Base-by-base conservation (phyloP, 2,329 filamentous ascomycete species). In the Orbilia blumenaviensis region DNA sequence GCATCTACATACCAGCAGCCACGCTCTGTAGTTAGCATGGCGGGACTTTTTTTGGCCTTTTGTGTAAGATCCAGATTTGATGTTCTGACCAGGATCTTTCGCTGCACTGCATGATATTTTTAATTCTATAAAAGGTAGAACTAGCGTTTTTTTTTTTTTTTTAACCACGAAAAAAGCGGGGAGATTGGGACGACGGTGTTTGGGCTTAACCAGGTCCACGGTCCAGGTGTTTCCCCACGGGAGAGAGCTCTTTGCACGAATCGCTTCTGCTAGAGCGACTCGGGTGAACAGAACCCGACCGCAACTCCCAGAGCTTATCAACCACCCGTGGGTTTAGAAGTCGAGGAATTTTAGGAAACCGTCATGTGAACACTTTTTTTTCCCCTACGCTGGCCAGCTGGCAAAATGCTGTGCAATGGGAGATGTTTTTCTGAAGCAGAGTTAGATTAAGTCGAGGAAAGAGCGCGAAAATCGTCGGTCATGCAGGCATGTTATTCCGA, bases 101-200 rank as follows among this genome's bases (percentile, higher is more conserved):
- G 63, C 67, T 75, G 52, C 56, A 58, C 16, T 58, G 63, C 71
- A 75, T 67, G 34, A 42, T 66, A 56, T 56, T 56, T 54, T 56
- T 56, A 56, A 56, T 56, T 38, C 52, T 14, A 66, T 41, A 16
- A n/a, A 6, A 5, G 10, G 10, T 10, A 34, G 29, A 10, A 5
- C 29, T 34, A 10, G 29, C 29, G 12, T 21, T 21, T 34, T 34
- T 27, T 27, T 18, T 23, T 21, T 42, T 38, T 38, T 56, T 56
- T n/a, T n/a, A n/a, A n/a, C n/a, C n/a, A 54, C 62, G 36, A 52
- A 42, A 38, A 41, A 52, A 66, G 62, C 36, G 58, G 44, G 58
- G 52, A 56, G 52, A 56, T 56, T 56, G 52, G n/a, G 52, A 56
- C 41, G 41, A 38, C n/a, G 16, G 16, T 38, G 16, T 56, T 23